Evolutionary conservation across 2,329 filamentous ascomycete species (phyloP).

Genomic region (Phaeomoniella chlamydospora): DNA sequence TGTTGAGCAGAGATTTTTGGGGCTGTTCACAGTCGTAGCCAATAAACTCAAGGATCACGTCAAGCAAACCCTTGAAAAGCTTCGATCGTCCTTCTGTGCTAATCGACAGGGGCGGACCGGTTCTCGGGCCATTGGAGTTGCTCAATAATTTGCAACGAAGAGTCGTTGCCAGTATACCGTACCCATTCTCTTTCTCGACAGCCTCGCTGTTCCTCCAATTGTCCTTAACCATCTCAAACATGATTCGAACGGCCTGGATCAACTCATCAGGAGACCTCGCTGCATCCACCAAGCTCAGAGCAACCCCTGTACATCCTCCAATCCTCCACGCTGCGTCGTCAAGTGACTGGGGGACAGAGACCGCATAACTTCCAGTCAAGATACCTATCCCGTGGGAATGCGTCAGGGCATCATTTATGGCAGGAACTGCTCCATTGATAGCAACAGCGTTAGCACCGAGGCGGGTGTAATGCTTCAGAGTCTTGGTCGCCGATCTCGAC

Average conservation of each 20-base stretch:
- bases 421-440: slow-evolving; percentile 77
- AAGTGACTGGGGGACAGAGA: slow-evolving; percentile 66
- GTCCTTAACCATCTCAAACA: slow-evolving; percentile 72
- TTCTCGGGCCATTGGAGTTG: slow-evolving; percentile 17
- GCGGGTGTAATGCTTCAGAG: slow-evolving; percentile 53
- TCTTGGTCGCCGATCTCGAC: slow-evolving; percentile 56
- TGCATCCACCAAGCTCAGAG: slow-evolving; percentile 69
- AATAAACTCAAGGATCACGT: slow-evolving; percentile 68
- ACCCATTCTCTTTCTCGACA: slow-evolving; percentile 92
- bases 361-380: slow-evolving; percentile 68
- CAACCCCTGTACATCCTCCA: slow-evolving; percentile 77
- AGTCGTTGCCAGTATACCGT: slow-evolving; percentile 71
- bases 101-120: slow-evolving; percentile 27
- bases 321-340: slow-evolving; percentile 89
- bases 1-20: slow-evolving; percentile 83
- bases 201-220: slow-evolving; percentile 98
- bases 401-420: slow-evolving; percentile 76
- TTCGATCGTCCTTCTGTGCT: slow-evolving; percentile 35
- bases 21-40: slow-evolving; percentile 73
- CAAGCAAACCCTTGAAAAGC: slow-evolving; percentile 49
- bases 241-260: slow-evolving; percentile 62
- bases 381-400: slow-evolving; percentile 68
- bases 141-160: slow-evolving; percentile 59
- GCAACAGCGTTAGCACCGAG: slow-evolving; percentile 65
- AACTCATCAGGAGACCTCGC: slow-evolving; percentile 57